Percentiles rank a stretch among this genome's conserved stretches.
Evolutionary conservation across 2,329 filamentous ascomycete genomes (phyloP).

Genomic region (Fusarium graminum): DNA sequence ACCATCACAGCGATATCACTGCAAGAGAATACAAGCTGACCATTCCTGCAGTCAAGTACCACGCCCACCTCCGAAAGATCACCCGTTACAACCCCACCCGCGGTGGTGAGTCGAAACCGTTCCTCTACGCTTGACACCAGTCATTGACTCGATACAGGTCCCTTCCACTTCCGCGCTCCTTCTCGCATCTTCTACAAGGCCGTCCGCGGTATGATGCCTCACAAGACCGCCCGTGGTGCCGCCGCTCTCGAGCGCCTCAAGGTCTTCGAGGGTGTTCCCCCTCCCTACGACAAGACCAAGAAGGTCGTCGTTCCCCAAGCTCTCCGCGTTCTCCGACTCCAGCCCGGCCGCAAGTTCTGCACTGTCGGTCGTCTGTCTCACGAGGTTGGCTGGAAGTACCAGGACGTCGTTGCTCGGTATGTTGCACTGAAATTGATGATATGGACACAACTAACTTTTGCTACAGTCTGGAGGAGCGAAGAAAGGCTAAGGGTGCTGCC

Average conservation of each 20-base stretch:
- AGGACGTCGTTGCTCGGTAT: conserved; percentile 97
- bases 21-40: conserved; percentile 59
- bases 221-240: conserved; percentile 99
- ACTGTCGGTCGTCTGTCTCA: conserved; percentile 97
- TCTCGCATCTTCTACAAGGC: conserved; percentile 99
- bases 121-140: conserved; percentile 47
- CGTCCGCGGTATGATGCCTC: conserved; percentile 99
- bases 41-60: conserved; percentile 91
- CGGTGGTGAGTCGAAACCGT: conserved; percentile 77
- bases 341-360: conserved; percentile 99
- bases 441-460: conserved; percentile 34
- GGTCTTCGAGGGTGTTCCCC: conserved; percentile 99
- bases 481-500: conserved; percentile 98
- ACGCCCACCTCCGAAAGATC: conserved; percentile 99
- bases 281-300: conserved; percentile 99
- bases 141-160: conserved; percentile 70
- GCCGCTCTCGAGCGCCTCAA: conserved; percentile 98
- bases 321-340: conserved; percentile 93
- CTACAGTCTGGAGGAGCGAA: conserved; percentile 94
- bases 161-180: conserved; percentile 99
- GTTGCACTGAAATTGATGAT: conserved; percentile 56
- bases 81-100: conserved; percentile 99
- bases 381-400: conserved; percentile 99
- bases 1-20: conserved; percentile 26
- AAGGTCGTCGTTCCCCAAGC: conserved; percentile 99